These are phyloP conservation scores for Pascua sp. DNA, from an alignment of 1,284 basidiomycete species.

Conservation along the genomic window DNA sequence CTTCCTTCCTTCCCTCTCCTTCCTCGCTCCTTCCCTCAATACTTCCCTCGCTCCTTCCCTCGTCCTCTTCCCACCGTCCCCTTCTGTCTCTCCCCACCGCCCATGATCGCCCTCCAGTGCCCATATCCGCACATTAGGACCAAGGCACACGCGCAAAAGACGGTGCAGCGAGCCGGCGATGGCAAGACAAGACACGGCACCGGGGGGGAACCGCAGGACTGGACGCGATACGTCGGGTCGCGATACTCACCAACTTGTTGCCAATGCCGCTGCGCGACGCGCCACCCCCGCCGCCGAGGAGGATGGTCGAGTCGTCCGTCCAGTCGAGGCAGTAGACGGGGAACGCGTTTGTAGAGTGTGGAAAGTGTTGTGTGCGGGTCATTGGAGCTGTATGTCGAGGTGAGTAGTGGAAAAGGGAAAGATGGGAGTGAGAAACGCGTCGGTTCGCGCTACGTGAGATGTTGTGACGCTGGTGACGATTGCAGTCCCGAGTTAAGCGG, in stretches of 20 bases:
- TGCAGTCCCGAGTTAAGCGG: no score
- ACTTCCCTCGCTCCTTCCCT: no score
- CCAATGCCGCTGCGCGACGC: conserved; percentile 75
- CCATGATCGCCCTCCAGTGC: no score
- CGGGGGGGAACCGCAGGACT: background rate
- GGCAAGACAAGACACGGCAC: background rate
- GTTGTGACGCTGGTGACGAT: no score
- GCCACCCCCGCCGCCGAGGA: conserved; percentile 87
- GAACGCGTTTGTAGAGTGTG: conserved; percentile 70
- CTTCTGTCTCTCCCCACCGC: no score
- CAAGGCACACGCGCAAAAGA: background rate
- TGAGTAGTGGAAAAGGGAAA: background rate
- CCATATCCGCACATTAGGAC: background rate
- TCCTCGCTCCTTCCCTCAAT: no score
- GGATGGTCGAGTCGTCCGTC: conserved; percentile 65
- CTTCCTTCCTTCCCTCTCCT: no score
- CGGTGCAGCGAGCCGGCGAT: no score
- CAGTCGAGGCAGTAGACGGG: conserved; percentile 88
- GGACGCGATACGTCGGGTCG: background rate
- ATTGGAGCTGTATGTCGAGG: conserved; percentile 20
- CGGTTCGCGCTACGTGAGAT: no score
- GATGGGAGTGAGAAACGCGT: background rate
- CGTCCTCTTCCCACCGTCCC: no score
- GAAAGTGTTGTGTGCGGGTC: conserved; percentile 75
- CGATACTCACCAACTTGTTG: conserved; percentile 73